phyloP scores from a whole-genome alignment of 2,329 filamentous ascomycete genomes.

The Tolypocladium pustulatum region DNA sequence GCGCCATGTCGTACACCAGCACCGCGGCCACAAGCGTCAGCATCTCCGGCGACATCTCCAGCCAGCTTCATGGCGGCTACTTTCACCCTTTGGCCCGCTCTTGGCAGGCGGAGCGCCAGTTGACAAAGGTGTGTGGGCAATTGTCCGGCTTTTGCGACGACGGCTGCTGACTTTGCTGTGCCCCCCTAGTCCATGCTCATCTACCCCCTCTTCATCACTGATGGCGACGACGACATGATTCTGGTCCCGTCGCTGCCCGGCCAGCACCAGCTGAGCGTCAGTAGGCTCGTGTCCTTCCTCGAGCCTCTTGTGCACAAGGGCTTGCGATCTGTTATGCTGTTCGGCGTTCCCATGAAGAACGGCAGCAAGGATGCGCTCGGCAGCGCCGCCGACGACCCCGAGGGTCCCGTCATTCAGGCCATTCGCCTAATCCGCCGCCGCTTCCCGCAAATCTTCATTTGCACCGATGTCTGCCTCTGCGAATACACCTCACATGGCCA shows the following conservation, averaged over 20 bases:
- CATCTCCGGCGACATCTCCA: conserved; percentile 66
- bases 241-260: conserved; percentile 84
- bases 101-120: conserved; percentile 76
- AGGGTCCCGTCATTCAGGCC: conserved; percentile 79
- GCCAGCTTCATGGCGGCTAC: conserved; percentile 75
- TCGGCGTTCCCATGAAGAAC: conserved; percentile 78
- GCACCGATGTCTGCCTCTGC: conserved; percentile 90
- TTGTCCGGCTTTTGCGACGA: background rate
- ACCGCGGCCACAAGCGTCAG: conserved; percentile 58
- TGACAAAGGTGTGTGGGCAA: conserved; percentile 58
- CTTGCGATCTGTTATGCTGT: conserved; percentile 85
- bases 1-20: conserved; percentile 56
- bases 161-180: background rate
- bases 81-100: conserved; percentile 67
- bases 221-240: conserved; percentile 85
- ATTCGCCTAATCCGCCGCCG: conserved; percentile 75
- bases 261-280: conserved; percentile 79
- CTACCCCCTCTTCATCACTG: conserved; percentile 92
- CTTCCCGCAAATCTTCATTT: conserved; percentile 87
- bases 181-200: conserved; percentile 85
- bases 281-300: conserved; percentile 75
- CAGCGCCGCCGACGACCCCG: conserved; percentile 83
- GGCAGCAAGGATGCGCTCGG: conserved; percentile 83
- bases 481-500: conserved; percentile 98
- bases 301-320: conserved; percentile 82